A percentile compares a stretch with the other conserved stretches of the same genome.
Conservation (phyloP, 2,329 filamentous ascomycete species). For the Cladosporium cucumerinum region DNA sequence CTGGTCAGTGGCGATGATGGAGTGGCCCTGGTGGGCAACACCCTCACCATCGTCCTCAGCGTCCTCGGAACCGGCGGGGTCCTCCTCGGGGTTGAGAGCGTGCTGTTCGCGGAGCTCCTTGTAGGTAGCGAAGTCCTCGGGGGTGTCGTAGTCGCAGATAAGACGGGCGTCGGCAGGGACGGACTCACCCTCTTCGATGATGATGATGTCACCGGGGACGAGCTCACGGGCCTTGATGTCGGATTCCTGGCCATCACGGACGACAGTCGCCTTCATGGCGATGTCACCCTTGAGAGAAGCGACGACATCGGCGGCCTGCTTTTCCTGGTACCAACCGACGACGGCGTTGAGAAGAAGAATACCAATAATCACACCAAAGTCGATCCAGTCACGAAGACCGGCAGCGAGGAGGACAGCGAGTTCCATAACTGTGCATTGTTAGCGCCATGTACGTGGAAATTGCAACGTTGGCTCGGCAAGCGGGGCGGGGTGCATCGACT, state of each 20-base stretch:
- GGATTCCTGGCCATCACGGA: slow-evolving; percentile 65
- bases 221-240: slow-evolving; percentile 71
- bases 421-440: slow-evolving; percentile 62
- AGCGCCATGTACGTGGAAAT: slow-evolving; percentile 22
- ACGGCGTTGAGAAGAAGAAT: slow-evolving; percentile 72
- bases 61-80: slow-evolving; percentile 58
- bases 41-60: slow-evolving; percentile 58
- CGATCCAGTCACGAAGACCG: slow-evolving; percentile 72
- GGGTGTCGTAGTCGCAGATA: slow-evolving; percentile 69
- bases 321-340: slow-evolving; percentile 78
- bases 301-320: slow-evolving; percentile 74
- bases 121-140: slow-evolving; percentile 65
- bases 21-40: slow-evolving; percentile 60
- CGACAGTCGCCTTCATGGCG: slow-evolving; percentile 66
- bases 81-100: slow-evolving; percentile 53
- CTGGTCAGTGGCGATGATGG: slow-evolving; percentile 70
- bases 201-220: slow-evolving; percentile 71
- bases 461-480: slow-evolving; percentile 23
- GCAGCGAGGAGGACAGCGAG: slow-evolving; percentile 69
- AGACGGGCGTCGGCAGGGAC: slow-evolving; percentile 68
- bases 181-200: slow-evolving; percentile 69
- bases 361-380: slow-evolving; percentile 74
- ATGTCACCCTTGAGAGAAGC: slow-evolving; percentile 74
- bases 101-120: slow-evolving; percentile 58
- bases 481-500: slow-evolving; percentile 10